Evolutionary conservation across 805 yeast genomes (phyloP), one percentile per base, ranked within the genome.

Genomic region (Ogataea polymorpha): DNA sequence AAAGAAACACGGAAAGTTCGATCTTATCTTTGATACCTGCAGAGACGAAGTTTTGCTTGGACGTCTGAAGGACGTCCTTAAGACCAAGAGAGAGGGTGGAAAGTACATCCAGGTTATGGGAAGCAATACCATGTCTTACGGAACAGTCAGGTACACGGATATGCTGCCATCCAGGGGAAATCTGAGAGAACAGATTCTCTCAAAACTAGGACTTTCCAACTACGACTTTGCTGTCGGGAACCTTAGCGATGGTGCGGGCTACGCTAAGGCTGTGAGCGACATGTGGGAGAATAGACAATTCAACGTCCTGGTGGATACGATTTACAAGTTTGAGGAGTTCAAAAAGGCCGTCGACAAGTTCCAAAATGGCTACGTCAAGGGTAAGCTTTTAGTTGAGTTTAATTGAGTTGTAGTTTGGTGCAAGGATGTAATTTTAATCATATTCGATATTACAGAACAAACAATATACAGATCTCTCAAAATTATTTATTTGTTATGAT

Each of bases 21-120:
- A 83, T 54, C 55, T 74, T 9, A 75, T 85, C 32, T 55, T 79
- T 21, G 95, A 86, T 62, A 71, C 82, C 39, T 77, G 75, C 37
- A 90, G 95, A 27, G 76, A 74, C 40, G 56, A 57, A 18, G 75
- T 72, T 14, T 70, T 80, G 15, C 67, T 78, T 39, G 57, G 66
- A 3, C 58, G 69, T 10, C 65, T 75, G 39, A 53, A 62, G 5
- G 50, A 64, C 28, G 65, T 69, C 15, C 61, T 84, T 46, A 74
- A 75, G 49, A 70, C 75, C 26, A 65, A 65, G 36, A 46, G 59
- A 18, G 68, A 70, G 35, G 72, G 77, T 10, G 71, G 80, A 6
- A 65, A 67, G 23, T 84, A 72, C 52, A 61, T 71, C 9, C 70
- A 83, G 8, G 66, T 81, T 40, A 71, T 63, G 11, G 95, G 95